phyloP scores from a whole-genome alignment of 495 filamentous ascomycete species.

The Astrothelium subdiscretum region DNA sequence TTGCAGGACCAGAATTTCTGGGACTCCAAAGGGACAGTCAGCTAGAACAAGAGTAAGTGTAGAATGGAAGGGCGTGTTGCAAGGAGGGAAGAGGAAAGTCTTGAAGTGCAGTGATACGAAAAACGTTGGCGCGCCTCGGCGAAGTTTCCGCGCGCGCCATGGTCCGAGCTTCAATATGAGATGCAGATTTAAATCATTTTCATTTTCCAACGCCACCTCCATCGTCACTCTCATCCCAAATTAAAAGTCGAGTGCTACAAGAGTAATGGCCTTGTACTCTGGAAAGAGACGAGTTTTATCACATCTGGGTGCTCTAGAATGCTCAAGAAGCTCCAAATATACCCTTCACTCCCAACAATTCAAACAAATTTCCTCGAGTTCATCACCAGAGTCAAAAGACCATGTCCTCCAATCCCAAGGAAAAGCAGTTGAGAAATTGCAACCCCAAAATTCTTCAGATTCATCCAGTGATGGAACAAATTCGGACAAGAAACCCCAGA shows the following conservation, averaged over 20 bases:
- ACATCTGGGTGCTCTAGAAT: background rate
- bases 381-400: background rate
- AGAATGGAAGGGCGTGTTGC: background rate
- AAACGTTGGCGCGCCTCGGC: background rate
- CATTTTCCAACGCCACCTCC: background rate
- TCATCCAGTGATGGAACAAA: background rate
- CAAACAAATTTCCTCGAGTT: background rate
- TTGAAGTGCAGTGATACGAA: background rate
- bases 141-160: background rate
- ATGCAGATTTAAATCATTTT: background rate
- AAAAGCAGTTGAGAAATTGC: slow-evolving; percentile 1
- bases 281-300: background rate
- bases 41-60: too few species aligned
- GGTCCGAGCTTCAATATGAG: background rate
- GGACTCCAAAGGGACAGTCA: background rate
- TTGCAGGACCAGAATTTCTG: slow-evolving; percentile 19
- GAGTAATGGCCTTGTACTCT: background rate
- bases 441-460: background rate
- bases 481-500: background rate
- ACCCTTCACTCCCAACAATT: background rate
- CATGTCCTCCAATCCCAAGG: background rate
- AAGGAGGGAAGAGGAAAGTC: background rate
- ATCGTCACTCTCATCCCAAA: background rate
- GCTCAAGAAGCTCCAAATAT: background rate
- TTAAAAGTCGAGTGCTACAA: background rate